A percentile compares a stretch with the other conserved stretches of the same genome.
Evolutionary conservation across 768 basidiomycete genomes (phyloP).

Genomic region (Rhizopogon roseolus): DNA sequence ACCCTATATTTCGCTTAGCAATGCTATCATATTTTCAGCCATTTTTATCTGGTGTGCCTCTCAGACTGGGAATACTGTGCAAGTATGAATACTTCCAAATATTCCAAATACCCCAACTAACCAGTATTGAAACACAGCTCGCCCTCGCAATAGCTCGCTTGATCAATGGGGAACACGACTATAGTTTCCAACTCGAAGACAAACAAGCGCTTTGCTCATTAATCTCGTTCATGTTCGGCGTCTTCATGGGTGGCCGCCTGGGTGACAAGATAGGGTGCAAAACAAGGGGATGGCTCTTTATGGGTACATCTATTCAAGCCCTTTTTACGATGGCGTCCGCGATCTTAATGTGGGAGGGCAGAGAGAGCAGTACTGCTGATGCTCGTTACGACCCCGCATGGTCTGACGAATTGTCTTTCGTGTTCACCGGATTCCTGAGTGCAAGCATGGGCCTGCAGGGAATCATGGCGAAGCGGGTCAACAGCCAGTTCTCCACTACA

Average conservation of each 20-base stretch:
- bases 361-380: conserved; percentile 46
- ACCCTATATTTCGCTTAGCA: conserved; percentile 30
- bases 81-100: conserved; percentile 33
- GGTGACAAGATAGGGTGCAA: conserved; percentile 69
- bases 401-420: conserved; percentile 59
- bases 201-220: conserved; percentile 75
- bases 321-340: conserved; percentile 70
- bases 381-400: conserved; percentile 58
- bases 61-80: conserved; percentile 69
- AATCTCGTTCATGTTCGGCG: conserved; percentile 62
- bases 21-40: conserved; percentile 66
- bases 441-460: conserved; percentile 78
- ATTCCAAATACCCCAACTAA: neutral
- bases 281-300: conserved; percentile 66
- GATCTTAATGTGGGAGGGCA: conserved; percentile 63
- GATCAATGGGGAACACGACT: conserved; percentile 49
- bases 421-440: conserved; percentile 71
- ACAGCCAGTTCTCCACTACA: conserved; percentile 75
- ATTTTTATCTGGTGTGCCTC: conserved; percentile 80
- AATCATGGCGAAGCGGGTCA: conserved; percentile 70
- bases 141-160: conserved; percentile 72
- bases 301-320: conserved; percentile 64
- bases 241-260: conserved; percentile 60
- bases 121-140: conserved; percentile 39
- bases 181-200: conserved; percentile 66